phyloP scores from a whole-genome alignment of 1,284 basidiomycete species.

The Ceratobasidium theobromae region DNA sequence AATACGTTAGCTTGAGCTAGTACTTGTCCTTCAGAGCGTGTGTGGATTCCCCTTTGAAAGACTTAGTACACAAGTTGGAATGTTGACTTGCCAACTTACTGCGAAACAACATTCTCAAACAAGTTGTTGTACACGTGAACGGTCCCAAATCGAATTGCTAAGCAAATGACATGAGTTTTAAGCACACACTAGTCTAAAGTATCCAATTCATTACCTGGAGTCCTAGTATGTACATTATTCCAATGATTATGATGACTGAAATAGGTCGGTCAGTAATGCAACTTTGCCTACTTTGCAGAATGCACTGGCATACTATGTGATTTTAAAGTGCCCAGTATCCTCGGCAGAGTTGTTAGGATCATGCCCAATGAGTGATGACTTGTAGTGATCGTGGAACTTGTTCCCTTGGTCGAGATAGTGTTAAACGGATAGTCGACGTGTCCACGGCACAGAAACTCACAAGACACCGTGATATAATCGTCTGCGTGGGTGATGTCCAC shows the following conservation, averaged over 20 bases:
- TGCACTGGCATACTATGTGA: slow-evolving; percentile 31
- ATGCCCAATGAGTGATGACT: slow-evolving; percentile 32
- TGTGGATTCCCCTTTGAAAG: slow-evolving; percentile 13
- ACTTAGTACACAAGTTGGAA: background rate
- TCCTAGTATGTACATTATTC: slow-evolving; percentile 23
- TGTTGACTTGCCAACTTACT: background rate
- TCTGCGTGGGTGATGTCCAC: slow-evolving; percentile 32
- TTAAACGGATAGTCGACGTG: too few relatives aligned
- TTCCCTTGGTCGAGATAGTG: too few relatives aligned
- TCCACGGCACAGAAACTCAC: too few relatives aligned
- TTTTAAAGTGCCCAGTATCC: slow-evolving; percentile 26
- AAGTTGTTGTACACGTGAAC: slow-evolving; percentile 23
- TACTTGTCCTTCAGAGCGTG: slow-evolving; percentile 17
- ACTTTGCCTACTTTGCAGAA: background rate
- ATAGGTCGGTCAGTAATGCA: too few relatives aligned
- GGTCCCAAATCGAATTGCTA: slow-evolving; percentile 23
- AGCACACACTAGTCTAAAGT: background rate
- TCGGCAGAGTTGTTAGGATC: slow-evolving; percentile 17
- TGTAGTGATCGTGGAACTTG: slow-evolving; percentile 34
- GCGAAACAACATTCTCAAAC: slow-evolving; percentile 15
- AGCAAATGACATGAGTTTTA: background rate
- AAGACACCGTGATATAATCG: slow-evolving; percentile 20
- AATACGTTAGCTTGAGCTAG: slow-evolving; percentile 25
- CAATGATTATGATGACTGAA: slow-evolving; percentile 17
- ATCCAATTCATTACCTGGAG: slow-evolving; percentile 6